These are phyloP conservation scores for Homolaphlyctis polyrhiza DNA, from an alignment of 371 early-diverging fungal genomes.

Conservation along the genomic window DNA sequence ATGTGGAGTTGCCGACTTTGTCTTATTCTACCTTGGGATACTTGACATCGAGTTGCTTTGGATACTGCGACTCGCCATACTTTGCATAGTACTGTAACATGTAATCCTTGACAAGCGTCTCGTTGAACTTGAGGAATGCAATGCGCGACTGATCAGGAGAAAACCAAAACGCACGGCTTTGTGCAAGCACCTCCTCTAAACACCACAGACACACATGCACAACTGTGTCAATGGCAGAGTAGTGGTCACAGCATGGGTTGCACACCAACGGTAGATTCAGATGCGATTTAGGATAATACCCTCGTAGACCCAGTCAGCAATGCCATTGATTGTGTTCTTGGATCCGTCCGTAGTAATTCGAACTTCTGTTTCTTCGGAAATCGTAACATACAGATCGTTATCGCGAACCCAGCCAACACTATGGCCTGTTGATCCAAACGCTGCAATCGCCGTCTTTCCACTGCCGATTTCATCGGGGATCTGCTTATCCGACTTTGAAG, in stretches of 20 bases:
- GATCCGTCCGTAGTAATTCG: slow-evolving; percentile 85
- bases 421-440: slow-evolving; percentile 80
- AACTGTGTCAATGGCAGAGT: not conserved
- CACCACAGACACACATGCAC: not conserved
- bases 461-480: slow-evolving; percentile 45
- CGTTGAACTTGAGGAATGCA: slow-evolving; percentile 83
- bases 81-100: slow-evolving; percentile 53
- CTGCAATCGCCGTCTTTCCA: slow-evolving; percentile 36
- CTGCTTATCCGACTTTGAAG: slow-evolving; percentile 41
- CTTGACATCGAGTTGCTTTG: slow-evolving; percentile 63
- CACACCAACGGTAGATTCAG: not conserved
- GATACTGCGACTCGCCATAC: slow-evolving; percentile 47
- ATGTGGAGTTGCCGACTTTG: too few species aligned
- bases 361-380: slow-evolving; percentile 57
- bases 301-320: slow-evolving; percentile 98
- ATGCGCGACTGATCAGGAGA: slow-evolving; percentile 75
- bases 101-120: slow-evolving; percentile 74
- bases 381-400: slow-evolving; percentile 77
- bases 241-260: not conserved
- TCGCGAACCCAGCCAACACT: slow-evolving; percentile 74
- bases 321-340: slow-evolving; percentile 80
- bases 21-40: slow-evolving; percentile 80
- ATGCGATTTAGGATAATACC: slow-evolving; percentile 16
- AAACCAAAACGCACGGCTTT: slow-evolving; percentile 80
- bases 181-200: slow-evolving; percentile 75